Evolutionary conservation across 2,329 filamentous ascomycete genomes (phyloP).

Genomic region (Elsinoe necatrix): DNA sequence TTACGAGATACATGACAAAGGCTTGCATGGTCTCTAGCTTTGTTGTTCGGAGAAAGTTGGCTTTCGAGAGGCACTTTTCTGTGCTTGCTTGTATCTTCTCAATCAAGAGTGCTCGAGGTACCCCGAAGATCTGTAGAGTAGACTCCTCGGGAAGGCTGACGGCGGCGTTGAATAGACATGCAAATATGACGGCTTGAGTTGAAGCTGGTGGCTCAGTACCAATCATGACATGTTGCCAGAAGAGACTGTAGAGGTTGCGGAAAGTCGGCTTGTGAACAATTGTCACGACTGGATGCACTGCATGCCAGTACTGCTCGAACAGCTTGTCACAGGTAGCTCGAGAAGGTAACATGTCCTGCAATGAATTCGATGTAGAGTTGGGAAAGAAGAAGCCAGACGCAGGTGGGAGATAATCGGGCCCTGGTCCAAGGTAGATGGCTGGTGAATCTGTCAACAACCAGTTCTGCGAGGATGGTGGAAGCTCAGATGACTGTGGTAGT

Average conservation of each 20-base stretch:
- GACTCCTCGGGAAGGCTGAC: constrained; percentile 54
- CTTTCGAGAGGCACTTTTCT: constrained; percentile 58
- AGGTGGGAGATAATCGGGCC: constrained; percentile 58
- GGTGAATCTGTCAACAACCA: constrained; percentile 14
- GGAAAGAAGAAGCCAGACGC: constrained; percentile 59
- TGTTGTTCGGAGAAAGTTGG: constrained; percentile 62
- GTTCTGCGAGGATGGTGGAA: constrained; percentile 8
- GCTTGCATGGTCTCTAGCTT: constrained; percentile 68
- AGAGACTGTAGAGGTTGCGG: constrained; percentile 53
- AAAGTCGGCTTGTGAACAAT: constrained; percentile 61
- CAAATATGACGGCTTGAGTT: constrained; percentile 60
- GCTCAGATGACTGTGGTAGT: neutral
- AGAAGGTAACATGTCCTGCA: constrained; percentile 55
- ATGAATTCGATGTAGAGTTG: constrained; percentile 39
- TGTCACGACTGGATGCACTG: constrained; percentile 61
- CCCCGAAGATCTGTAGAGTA: constrained; percentile 46
- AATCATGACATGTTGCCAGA: constrained; percentile 55
- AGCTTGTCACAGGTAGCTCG: constrained; percentile 52
- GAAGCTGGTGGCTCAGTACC: constrained; percentile 56
- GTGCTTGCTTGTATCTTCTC: constrained; percentile 57
- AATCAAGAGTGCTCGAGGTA: constrained; percentile 50
- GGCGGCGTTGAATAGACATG: constrained; percentile 59
- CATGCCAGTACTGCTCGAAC: constrained; percentile 57
- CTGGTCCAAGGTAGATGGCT: constrained; percentile 52
- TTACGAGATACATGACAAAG: constrained; percentile 66